phyloP scores from a whole-genome alignment of 1,284 basidiomycete species.

The Heterobasidion annosum region DNA sequence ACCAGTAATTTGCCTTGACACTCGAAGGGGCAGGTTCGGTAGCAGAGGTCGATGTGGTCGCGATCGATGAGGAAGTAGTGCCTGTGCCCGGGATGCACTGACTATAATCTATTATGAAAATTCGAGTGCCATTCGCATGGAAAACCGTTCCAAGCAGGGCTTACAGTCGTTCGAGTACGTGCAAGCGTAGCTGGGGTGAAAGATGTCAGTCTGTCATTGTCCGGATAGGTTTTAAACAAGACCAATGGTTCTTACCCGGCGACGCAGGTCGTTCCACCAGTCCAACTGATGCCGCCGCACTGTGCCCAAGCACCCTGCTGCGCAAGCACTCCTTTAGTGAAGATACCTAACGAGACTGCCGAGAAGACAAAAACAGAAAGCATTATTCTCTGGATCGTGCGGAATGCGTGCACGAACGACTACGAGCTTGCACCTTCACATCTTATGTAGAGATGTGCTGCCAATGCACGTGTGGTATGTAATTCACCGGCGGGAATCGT shows the following conservation, averaged over 20 bases:
- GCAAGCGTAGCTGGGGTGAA: not conserved
- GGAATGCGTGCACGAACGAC: not conserved
- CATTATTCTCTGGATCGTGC: not conserved
- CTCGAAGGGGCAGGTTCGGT: conserved; percentile 13
- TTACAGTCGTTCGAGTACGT: not conserved
- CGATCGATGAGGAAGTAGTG: conserved; percentile 16
- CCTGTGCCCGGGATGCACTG: conserved; percentile 30
- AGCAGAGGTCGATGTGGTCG: conserved; percentile 15
- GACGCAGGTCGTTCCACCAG: conserved; percentile 1
- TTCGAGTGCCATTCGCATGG: not conserved
- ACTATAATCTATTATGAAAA: conserved; percentile 25
- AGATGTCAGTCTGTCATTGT: not conserved
- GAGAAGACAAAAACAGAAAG: not conserved
- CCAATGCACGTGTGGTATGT: too few relatives aligned
- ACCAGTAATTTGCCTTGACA: conserved; percentile 32
- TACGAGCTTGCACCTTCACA: not conserved
- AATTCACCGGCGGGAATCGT: too few relatives aligned
- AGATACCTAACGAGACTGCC: not conserved
- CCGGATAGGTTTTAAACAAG: too few relatives aligned
- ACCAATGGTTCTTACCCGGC: not conserved
- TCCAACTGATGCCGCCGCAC: not conserved
- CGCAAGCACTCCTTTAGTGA: not conserved
- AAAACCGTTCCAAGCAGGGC: not conserved
- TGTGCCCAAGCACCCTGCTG: not conserved
- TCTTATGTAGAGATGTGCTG: not conserved